These are phyloP conservation scores for Parietichytrium sp. DNA, from an alignment of 108 stramenopile genomes.

Conservation along the genomic window DNA sequence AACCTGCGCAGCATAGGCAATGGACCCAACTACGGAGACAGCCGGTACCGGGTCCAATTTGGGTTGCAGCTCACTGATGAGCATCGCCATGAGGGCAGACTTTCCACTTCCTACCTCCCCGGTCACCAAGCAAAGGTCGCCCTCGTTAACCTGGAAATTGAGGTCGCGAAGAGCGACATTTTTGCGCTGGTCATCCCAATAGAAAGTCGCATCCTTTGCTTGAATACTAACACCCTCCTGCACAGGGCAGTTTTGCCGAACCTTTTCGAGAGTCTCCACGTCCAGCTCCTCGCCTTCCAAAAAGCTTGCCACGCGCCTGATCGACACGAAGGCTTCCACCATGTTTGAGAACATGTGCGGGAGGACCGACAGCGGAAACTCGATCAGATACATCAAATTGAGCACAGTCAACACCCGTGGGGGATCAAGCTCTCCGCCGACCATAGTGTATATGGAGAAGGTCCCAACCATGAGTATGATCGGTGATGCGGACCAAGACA, in stretches of 20 bases:
- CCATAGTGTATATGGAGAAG: slow-evolving; percentile 72
- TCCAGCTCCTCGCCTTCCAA: slow-evolving; percentile 69
- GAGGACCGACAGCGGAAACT: slow-evolving; percentile 88
- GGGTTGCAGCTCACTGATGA: slow-evolving; percentile 77
- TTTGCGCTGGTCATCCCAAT: no score
- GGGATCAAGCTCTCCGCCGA: slow-evolving; percentile 70
- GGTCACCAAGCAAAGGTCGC: slow-evolving; percentile 62
- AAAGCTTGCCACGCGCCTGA: slow-evolving; percentile 72
- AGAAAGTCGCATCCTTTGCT: no score
- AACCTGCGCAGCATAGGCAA: slow-evolving; percentile 82
- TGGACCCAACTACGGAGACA: slow-evolving; percentile 54
- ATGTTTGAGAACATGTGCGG: slow-evolving; percentile 82
- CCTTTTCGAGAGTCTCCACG: no score
- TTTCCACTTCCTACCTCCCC: slow-evolving; percentile 84
- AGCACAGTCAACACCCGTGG: slow-evolving; percentile 74
- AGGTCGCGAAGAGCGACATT: neutral
- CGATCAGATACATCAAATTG: slow-evolving; percentile 85
- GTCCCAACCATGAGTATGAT: slow-evolving; percentile 79
- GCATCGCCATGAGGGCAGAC: slow-evolving; percentile 71
- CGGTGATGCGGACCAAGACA: slow-evolving; percentile 64
- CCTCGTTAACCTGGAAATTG: neutral
- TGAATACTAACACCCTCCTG: no score
- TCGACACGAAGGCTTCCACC: slow-evolving; percentile 80
- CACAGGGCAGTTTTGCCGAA: no score
- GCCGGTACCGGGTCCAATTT: slow-evolving; percentile 66